These are phyloP conservation scores for Kodamaea sp. DNA, from an alignment of 1,139 yeast species.

Conservation along the genomic window DNA sequence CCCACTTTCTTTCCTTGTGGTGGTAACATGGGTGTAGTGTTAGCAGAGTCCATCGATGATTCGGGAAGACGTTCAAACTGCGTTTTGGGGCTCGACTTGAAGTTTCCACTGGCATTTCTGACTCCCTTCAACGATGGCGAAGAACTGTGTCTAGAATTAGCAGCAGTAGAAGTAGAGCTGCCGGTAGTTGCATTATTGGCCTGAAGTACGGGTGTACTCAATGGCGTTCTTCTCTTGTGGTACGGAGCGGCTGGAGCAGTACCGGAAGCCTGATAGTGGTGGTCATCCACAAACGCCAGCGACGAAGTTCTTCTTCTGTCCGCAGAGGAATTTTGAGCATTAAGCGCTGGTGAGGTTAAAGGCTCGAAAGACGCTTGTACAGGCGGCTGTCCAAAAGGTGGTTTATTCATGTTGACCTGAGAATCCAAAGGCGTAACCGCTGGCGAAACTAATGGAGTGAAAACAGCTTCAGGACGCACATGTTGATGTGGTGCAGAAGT, in stretches of 20 bases:
- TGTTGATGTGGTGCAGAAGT: slow-evolving; percentile 22
- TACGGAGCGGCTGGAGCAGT: slow-evolving; percentile 2
- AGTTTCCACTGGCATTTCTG: not conserved
- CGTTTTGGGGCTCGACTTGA: slow-evolving; percentile 13
- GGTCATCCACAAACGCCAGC: slow-evolving; percentile 32
- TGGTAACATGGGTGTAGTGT: slow-evolving; percentile 40
- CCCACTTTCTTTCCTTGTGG: slow-evolving; percentile 33
- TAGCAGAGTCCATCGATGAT: slow-evolving; percentile 26
- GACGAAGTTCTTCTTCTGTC: slow-evolving; percentile 37
- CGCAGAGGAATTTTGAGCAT: slow-evolving; percentile 35
- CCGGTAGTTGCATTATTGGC: slow-evolving; percentile 20
- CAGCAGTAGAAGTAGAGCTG: slow-evolving; percentile 6
- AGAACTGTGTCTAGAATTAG: slow-evolving; percentile 12
- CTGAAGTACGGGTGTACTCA: slow-evolving; percentile 47
- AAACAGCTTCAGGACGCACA: slow-evolving; percentile 51
- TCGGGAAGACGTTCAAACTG: slow-evolving; percentile 41
- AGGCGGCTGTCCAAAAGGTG: slow-evolving; percentile 29
- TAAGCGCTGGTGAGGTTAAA: slow-evolving; percentile 68
- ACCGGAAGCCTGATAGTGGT: slow-evolving; percentile 6
- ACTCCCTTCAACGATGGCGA: slow-evolving; percentile 25
- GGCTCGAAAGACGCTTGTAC: slow-evolving; percentile 44
- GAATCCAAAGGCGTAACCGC: slow-evolving; percentile 66
- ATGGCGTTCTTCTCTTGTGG: slow-evolving; percentile 47
- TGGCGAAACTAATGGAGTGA: slow-evolving; percentile 78
- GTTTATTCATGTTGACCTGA: slow-evolving; percentile 23